Conservation (phyloP, 2,329 filamentous ascomycete species). For the Ascochyta fabae region DNA sequence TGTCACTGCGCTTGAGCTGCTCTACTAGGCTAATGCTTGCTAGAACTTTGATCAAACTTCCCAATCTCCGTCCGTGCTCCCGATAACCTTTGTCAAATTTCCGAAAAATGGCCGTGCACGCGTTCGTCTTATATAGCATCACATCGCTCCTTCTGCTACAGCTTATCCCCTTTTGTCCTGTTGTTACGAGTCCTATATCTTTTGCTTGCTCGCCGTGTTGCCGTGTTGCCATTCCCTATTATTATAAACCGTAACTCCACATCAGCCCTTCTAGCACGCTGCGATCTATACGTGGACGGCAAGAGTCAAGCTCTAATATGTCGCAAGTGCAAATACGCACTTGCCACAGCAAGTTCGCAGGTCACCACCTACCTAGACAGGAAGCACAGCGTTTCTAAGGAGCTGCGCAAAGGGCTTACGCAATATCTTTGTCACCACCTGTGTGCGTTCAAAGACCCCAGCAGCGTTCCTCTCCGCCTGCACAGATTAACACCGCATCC, state of each 20-base stretch:
- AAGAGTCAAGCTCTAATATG: neutral
- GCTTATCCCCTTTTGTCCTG: neutral
- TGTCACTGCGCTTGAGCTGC: too few species aligned
- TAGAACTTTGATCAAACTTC: conserved; percentile 12
- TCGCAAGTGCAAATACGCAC: neutral
- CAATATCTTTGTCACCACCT: conserved; percentile 2
- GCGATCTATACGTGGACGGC: neutral
- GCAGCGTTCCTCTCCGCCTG: neutral
- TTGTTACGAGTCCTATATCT: neutral
- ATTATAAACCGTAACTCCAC: neutral
- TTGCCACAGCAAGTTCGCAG: neutral
- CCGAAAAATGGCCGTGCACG: conserved; percentile 3
- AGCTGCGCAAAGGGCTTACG: conserved; percentile 7
- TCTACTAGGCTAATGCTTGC: conserved; percentile 12
- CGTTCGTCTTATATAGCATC: neutral
- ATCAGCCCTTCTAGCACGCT: neutral
- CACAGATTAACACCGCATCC: conserved; percentile 1
- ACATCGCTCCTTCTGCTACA: neutral
- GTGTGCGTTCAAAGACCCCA: neutral
- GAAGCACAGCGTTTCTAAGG: conserved; percentile 4
- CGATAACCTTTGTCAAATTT: conserved; percentile 8
- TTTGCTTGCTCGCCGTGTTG: conserved; percentile 1
- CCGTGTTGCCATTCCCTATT: neutral
- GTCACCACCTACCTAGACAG: conserved; percentile 5
- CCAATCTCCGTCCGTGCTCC: conserved; percentile 7